Base-by-base conservation (phyloP, 1,284 basidiomycete species). In the Singerocomus inundabilis region DNA sequence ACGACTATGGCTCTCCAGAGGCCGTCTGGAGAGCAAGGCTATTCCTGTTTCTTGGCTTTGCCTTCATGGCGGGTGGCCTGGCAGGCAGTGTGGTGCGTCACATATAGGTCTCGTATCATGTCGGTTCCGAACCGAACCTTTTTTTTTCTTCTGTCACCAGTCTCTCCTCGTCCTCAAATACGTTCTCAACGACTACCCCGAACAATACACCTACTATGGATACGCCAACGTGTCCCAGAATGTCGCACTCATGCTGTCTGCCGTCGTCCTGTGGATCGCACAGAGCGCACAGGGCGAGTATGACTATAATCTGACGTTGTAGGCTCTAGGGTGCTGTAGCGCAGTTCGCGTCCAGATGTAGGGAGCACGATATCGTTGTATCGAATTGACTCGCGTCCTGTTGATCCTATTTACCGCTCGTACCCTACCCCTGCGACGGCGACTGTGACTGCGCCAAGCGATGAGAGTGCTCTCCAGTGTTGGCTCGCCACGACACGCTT, bases 181-280 rank as follows among this genome's bases (percentile, higher is more conserved):
- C 67, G 70, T 96, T 55, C 72, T 97, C 29, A 77, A 82, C 8
- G 78, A 78, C 21, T 91, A 90, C 64, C 70, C 81, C 0, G 84
- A 88, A 48, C 85, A 87, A 58, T 95, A 85, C 71, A 81, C 84
- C 33, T 96, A 95, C 70, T 98, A 96, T 67, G 96, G 96, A 18
- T 91, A 93, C 50, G 93, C 94, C 30, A 95, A 94, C 67, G 93
- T 98, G 13, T 85, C 90, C 18, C 94, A 95, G 76, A 97, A 94
- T 65, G 81, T 90, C 7, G 82, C 85, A 2, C 80, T 98, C 60
- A 98, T 98, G 95, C 77, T 96, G n/a, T 89, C 87, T 15, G 83
- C 86, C 0, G 77, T 92, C 53, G 79, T 93, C 4, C 78, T 95
- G 16, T 95, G 93, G 93, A 81, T 92, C 51, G 88, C 90, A 4